phyloP scores from a whole-genome alignment of 352 stramenopile genomes.

The Globisporangium cylindrosporum region DNA sequence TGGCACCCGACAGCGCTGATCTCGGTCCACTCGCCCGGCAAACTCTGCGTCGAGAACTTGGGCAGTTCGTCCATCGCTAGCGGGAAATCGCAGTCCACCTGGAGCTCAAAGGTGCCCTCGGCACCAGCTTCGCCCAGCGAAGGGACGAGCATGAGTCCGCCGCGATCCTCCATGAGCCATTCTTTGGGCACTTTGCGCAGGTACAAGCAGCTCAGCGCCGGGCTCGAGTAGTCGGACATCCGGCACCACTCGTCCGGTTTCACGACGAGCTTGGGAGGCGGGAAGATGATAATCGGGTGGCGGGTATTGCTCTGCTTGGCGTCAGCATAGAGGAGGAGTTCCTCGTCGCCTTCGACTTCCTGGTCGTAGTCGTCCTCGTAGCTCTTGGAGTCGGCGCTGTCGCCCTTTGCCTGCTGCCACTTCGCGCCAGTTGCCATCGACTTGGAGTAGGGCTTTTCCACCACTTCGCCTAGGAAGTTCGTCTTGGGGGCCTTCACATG shows the following conservation, averaged over 20 bases:
- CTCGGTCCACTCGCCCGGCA: conserved; percentile 77
- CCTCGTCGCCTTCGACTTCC: conserved; percentile 17
- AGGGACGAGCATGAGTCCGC: conserved; percentile 69
- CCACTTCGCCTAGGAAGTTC: conserved; percentile 66
- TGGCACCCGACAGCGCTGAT: conserved; percentile 68
- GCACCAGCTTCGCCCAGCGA: conserved; percentile 65
- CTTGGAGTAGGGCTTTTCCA: conserved; percentile 47
- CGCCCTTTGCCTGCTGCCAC: conserved; percentile 18
- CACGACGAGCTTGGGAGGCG: conserved; percentile 60
- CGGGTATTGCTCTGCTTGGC: conserved; percentile 2
- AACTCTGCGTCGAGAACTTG: conserved; percentile 62
- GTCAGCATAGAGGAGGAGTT: conserved; percentile 20
- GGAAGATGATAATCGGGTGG: conserved; percentile 23
- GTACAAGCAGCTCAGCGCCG: conserved; percentile 54
- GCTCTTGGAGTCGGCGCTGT: conserved; percentile 24
- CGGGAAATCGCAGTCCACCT: conserved; percentile 82
- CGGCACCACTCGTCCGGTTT: conserved; percentile 77
- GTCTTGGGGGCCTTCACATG: conserved; percentile 55
- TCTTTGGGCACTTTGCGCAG: conserved; percentile 64
- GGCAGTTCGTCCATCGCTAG: conserved; percentile 62
- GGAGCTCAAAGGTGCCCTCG: conserved; percentile 81
- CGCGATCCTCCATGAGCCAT: conserved; percentile 46
- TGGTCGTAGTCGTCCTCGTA: conserved; percentile 7
- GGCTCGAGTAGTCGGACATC: conserved; percentile 55
- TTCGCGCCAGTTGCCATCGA: conserved; percentile 2